phyloP scores from a whole-genome alignment of 805 yeast species.

The Barnettozyma populi region DNA sequence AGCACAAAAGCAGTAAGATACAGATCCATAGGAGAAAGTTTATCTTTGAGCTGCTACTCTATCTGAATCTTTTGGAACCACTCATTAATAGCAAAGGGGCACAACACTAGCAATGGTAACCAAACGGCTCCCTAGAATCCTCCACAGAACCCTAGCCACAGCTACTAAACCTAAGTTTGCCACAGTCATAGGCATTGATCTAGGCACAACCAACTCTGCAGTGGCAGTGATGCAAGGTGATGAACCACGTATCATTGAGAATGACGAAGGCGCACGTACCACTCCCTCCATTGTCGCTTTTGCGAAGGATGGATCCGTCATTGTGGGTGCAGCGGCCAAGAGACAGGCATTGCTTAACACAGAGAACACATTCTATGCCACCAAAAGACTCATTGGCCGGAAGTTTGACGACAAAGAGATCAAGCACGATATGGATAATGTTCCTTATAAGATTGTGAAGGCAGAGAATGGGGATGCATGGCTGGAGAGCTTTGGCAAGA shows the following conservation, averaged over 20 bases:
- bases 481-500: conserved; percentile 38
- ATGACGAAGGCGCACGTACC: conserved; percentile 74
- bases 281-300: conserved; percentile 78
- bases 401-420: conserved; percentile 63
- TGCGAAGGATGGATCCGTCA: conserved; percentile 36
- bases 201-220: conserved; percentile 85
- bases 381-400: conserved; percentile 77
- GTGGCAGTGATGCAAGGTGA: conserved; percentile 70
- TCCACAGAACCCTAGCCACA: neutral
- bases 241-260: conserved; percentile 61
- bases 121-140: neutral
- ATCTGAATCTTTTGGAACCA: no score
- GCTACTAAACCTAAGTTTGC: conserved; percentile 6
- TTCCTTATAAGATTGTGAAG: conserved; percentile 59
- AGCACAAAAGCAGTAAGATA: no score
- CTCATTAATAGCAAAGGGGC: neutral
- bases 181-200: conserved; percentile 68
- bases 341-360: conserved; percentile 75
- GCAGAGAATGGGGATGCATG: conserved; percentile 66
- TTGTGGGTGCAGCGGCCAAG: conserved; percentile 69
- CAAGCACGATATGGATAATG: conserved; percentile 55
- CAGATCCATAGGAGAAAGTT: neutral
- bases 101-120: neutral
- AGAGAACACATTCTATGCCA: conserved; percentile 73
- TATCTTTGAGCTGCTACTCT: neutral